Base-by-base conservation (phyloP, 345 rosid species). In the Salix purpurea region DNA sequence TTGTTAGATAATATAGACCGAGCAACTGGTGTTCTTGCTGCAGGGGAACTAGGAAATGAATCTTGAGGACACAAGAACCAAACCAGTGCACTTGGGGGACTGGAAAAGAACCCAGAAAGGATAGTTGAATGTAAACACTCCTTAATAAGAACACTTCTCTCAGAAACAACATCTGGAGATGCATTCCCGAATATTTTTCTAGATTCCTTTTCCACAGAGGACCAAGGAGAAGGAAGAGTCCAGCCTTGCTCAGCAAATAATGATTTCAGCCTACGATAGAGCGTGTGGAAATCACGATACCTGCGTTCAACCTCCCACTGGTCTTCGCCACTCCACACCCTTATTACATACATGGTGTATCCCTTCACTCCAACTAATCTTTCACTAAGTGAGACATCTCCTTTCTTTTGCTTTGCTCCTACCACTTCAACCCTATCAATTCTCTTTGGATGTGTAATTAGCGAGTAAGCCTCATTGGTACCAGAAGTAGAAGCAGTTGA, bases 351-450 rank as follows among this genome's bases (percentile, higher is more conserved):
- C 23, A 92, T 92, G 28, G 97, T 94, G 78, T 90, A 96, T 84
- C 92, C 95, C 87, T 87, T 94, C 67, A 96, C 97, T 23, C 99
- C 98, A 83, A 96, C 97, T 79, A 96, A 87, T 79, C 97, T 94
- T 85, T 96, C 99, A 78, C 97, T 88, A 62, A 96, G 77, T 3
- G 98, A 96, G 72, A 96, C 95, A 75, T 96, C 89, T 34, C 99
- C 99, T 83, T 85, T 89, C 90, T 88, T 91, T 85, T 92, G 94
- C 88, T 88, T 92, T 74, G 95, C 97, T 60, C 97, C 99, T 5
- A 94, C 86, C 74, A 94, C 94, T 84, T 94, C 97, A 74, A 90
- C 87, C 77, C 91, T 87, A 82, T 96, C 93, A 80, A 94, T 87
- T 84, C 87, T 90, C 61, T 65, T 75, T 16, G 83, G 72, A 36